Base-by-base conservation (phyloP, 257 asterid species). In the Salvia miltiorrhiza region DNA sequence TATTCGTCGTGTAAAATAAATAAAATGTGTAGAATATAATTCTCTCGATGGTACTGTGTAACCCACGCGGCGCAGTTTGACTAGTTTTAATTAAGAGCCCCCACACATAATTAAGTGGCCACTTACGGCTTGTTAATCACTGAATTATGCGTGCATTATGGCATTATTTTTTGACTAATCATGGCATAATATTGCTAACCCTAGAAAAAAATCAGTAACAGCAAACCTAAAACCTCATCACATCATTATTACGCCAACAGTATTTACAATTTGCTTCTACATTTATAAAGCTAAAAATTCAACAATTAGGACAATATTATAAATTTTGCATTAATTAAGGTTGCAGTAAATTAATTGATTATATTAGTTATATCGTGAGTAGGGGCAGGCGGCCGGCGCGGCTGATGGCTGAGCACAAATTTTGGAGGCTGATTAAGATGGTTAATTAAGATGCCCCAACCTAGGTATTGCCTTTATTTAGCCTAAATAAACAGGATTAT, bases 131-230 rank as follows among this genome's bases (percentile, higher is more conserved):
- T 50, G 39, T 49, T 30, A 58, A 54, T 67, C 54, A 73, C 66
- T 77, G 57, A 73, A 77, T 73, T 73, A 77, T 73, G 78, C 65
- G 26, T 45, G 76, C 63, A 78, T 63, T 63, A 78, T 78, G 52
- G 33, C 69, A 59, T 56, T 69, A 12, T 70, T 41, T 69, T 33
- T 74, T 70, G 73, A 57, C 74, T 70, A 65, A 78, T 74, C 63
- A 73, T 73, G 71, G 16, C 66, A 55, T 67, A 69, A 73, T 63
- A 52, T 50, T 47, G 60, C 43, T 49, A 48, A 19, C 59, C 32
- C 64, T 47, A 45, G 11, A 44, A 48, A 14, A 44, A 65, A 54
- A 63, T 5, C 9, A 12, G 44, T 9, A 67, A 32, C 50, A 37
- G 39, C 28, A 28, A 7, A 35, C 17, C 52, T 48, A 19, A 76